phyloP scores from a whole-genome alignment of 331 rosid genomes.

The Rosa hybrid region DNA sequence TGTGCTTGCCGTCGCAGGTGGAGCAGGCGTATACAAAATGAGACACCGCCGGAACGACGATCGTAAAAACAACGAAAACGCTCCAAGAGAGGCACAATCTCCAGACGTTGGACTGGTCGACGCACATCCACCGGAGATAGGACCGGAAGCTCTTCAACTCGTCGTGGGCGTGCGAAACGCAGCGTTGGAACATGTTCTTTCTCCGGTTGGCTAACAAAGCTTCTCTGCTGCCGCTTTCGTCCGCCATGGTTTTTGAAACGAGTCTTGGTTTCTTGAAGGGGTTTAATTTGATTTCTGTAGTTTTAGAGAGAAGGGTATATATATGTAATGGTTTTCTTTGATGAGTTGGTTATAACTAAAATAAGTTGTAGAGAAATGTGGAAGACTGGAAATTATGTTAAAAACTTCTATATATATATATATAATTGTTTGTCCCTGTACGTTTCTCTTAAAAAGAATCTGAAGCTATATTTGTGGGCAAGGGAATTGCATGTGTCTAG shows the following conservation, averaged over 20 bases:
- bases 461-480: not conserved
- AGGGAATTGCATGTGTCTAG: no score
- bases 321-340: not conserved
- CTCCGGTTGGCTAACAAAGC: conserved; percentile 22
- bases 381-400: not conserved
- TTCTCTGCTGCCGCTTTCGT: not conserved
- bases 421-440: not conserved
- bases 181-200: conserved; percentile 33
- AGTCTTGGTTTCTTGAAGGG: not conserved
- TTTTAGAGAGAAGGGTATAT: not conserved
- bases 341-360: not conserved
- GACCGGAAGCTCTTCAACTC: conserved; percentile 74
- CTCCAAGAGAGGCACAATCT: conserved; percentile 68
- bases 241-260: conserved; percentile 10
- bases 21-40: conserved; percentile 68
- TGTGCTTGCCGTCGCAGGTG: conserved; percentile 60
- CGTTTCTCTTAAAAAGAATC: not conserved
- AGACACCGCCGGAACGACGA: conserved; percentile 60
- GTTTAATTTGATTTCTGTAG: not conserved
- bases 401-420: conserved; percentile 6
- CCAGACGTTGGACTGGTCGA: conserved; percentile 68
- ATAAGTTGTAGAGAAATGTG: not conserved
- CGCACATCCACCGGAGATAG: conserved; percentile 88
- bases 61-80: conserved; percentile 55
- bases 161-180: conserved; percentile 54